Evolutionary conservation across 768 basidiomycete genomes (phyloP).

Genomic region (Termitomyces sp.): DNA sequence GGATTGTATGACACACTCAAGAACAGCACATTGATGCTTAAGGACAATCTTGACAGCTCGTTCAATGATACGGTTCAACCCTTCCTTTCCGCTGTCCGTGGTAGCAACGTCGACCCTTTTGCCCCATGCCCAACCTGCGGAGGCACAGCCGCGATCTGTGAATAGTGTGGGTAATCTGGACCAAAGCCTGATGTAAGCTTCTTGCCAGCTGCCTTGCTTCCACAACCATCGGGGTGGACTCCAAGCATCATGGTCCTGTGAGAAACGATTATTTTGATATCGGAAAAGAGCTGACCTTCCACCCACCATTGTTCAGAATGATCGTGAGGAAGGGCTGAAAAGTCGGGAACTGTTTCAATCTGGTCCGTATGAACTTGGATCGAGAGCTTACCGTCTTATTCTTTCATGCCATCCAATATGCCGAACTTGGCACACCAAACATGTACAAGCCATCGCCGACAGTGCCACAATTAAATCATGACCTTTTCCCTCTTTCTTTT

Average conservation of each 20-base stretch:
- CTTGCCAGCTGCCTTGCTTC: constrained; percentile 37
- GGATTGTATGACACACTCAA: constrained; percentile 52
- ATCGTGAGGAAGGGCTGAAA: constrained; percentile 63
- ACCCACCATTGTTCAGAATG: no score
- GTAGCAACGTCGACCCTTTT: constrained; percentile 24
- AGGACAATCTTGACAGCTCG: constrained; percentile 54
- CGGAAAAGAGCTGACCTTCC: no score
- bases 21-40: constrained; percentile 52
- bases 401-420: constrained; percentile 68
- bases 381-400: constrained; percentile 51
- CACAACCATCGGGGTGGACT: constrained; percentile 55
- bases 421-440: constrained; percentile 60
- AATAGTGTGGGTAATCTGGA: constrained; percentile 53
- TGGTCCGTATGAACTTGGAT: background rate
- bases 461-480: constrained; percentile 53
- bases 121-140: constrained; percentile 62
- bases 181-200: constrained; percentile 66
- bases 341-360: background rate
- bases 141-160: constrained; percentile 49
- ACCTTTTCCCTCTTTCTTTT: constrained; percentile 14
- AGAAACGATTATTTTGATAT: background rate
- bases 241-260: constrained; percentile 38
- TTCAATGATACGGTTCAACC: constrained; percentile 26
- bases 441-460: constrained; percentile 70
- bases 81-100: constrained; percentile 18